These are phyloP conservation scores for Acidiella bohemica DNA, from an alignment of 495 filamentous ascomycete genomes.

Conservation along the genomic window DNA sequence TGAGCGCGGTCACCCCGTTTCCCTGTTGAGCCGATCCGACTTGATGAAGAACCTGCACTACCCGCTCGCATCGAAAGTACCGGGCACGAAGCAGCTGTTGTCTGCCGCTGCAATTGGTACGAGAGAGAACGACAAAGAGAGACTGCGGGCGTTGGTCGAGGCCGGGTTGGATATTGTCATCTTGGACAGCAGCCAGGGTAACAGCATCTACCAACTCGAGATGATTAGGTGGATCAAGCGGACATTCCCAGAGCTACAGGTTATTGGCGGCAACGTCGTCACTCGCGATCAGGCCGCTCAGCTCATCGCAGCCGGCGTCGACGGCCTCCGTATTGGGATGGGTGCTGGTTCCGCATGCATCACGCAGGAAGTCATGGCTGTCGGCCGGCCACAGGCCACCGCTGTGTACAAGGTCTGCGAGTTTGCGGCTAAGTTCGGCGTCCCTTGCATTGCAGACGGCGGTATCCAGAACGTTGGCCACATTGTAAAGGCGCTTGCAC, in stretches of 20 bases:
- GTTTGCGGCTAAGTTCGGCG: slow-evolving; percentile 86
- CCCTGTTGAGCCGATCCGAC: slow-evolving; percentile 91
- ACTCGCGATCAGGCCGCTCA: slow-evolving; percentile 85
- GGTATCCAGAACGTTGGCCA: slow-evolving; percentile 98
- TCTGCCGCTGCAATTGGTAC: slow-evolving; percentile 92
- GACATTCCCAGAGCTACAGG: slow-evolving; percentile 71
- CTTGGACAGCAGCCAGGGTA: slow-evolving; percentile 91
- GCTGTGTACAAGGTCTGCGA: slow-evolving; percentile 75
- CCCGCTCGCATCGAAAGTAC: slow-evolving; percentile 90
- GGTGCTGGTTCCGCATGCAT: slow-evolving; percentile 96
- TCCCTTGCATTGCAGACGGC: slow-evolving; percentile 95
- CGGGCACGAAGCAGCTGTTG: slow-evolving; percentile 94
- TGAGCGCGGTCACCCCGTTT: slow-evolving; percentile 69
- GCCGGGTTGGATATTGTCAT: slow-evolving; percentile 92
- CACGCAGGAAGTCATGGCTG: slow-evolving; percentile 99
- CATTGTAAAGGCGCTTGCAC: slow-evolving; percentile 92
- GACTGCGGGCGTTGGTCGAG: slow-evolving; percentile 79
- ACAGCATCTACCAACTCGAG: slow-evolving; percentile 90
- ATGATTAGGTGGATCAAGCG: slow-evolving; percentile 95
- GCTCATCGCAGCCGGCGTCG: slow-evolving; percentile 85
- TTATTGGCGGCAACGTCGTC: slow-evolving; percentile 96
- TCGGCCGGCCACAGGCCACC: slow-evolving; percentile 87
- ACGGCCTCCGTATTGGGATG: slow-evolving; percentile 98
- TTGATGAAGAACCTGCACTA: slow-evolving; percentile 98
- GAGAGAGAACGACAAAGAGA: slow-evolving; percentile 73